phyloP scores from a whole-genome alignment of 495 filamentous ascomycete species.

The Penicillium parvum region DNA sequence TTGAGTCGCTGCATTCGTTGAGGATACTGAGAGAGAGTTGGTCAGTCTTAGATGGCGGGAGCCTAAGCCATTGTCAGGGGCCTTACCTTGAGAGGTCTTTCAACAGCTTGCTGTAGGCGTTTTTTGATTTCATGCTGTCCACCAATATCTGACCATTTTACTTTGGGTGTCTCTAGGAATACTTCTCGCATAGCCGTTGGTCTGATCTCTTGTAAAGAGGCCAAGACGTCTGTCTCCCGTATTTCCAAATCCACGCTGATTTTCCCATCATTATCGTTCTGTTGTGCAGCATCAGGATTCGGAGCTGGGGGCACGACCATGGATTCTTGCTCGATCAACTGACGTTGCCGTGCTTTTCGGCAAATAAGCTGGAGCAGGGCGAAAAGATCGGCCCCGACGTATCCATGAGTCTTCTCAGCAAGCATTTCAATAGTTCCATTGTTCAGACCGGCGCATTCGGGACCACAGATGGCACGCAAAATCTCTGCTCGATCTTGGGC shows the following conservation, averaged over 20 bases:
- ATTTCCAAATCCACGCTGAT: constrained; percentile 25
- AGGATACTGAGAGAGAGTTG: constrained; percentile 45
- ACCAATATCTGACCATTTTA: constrained; percentile 86
- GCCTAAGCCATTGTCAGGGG: no score
- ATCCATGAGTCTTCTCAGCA: constrained; percentile 61
- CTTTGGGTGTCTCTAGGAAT: constrained; percentile 79
- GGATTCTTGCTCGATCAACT: constrained; percentile 13
- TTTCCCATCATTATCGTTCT: constrained; percentile 4
- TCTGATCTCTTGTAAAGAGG: constrained; percentile 53
- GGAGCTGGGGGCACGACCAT: not conserved
- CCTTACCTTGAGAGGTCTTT: constrained; percentile 61
- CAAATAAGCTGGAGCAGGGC: constrained; percentile 45
- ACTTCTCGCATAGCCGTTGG: constrained; percentile 90
- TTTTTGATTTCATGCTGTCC: constrained; percentile 80
- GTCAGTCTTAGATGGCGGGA: constrained; percentile 9
- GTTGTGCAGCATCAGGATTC: not conserved
- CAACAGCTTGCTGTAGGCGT: constrained; percentile 57
- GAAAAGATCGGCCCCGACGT: constrained; percentile 61
- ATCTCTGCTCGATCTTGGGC: constrained; percentile 68
- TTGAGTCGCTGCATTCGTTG: constrained; percentile 56
- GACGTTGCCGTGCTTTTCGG: constrained; percentile 38
- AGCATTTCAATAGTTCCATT: constrained; percentile 41
- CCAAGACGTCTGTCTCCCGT: constrained; percentile 48
- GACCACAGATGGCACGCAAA: constrained; percentile 46
- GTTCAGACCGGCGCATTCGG: constrained; percentile 23